Conservation (phyloP, 352 stramenopile species). For the Phytopythium cucurbitacearum region DNA sequence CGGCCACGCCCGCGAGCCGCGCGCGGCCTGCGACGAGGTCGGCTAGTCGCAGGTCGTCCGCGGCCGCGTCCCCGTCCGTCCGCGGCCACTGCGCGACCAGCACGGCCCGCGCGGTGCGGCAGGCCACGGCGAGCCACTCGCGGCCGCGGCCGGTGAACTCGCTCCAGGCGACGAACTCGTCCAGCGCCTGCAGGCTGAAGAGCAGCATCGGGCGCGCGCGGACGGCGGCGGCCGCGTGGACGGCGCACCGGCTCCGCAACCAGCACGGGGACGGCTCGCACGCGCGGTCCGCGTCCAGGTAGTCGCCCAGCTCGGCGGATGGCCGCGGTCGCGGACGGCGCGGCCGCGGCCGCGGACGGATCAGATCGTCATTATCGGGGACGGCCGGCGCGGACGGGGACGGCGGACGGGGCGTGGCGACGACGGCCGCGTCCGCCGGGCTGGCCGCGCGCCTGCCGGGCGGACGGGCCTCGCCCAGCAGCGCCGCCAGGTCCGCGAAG, state of each 20-base stretch:
- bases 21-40: constrained; percentile 33
- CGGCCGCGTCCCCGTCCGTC: neutral
- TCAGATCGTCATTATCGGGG: neutral
- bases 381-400: neutral
- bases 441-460: constrained; percentile 15
- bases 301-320: constrained; percentile 51
- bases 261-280: constrained; percentile 66
- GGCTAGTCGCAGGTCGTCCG: constrained; percentile 30
- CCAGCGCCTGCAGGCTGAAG: constrained; percentile 67
- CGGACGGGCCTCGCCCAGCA: constrained; percentile 39
- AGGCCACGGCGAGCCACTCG: constrained; percentile 37
- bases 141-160: constrained; percentile 21
- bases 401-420: too few species aligned
- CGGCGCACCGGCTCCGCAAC: constrained; percentile 32
- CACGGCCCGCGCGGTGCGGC: constrained; percentile 46
- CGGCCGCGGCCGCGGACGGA: neutral
- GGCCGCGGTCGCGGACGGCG: constrained; percentile 1
- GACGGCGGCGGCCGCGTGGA: constrained; percentile 30
- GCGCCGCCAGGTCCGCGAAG: constrained; percentile 50
- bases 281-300: constrained; percentile 62
- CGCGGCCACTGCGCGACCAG: constrained; percentile 38
- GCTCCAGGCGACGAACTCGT: constrained; percentile 60
- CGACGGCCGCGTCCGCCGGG: neutral
- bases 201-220: constrained; percentile 52
- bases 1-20: constrained; percentile 33